Evolutionary conservation across 225 moss, liverwort and hornwort species (phyloP).

Genomic region (Physcomitrellopsis africana): DNA sequence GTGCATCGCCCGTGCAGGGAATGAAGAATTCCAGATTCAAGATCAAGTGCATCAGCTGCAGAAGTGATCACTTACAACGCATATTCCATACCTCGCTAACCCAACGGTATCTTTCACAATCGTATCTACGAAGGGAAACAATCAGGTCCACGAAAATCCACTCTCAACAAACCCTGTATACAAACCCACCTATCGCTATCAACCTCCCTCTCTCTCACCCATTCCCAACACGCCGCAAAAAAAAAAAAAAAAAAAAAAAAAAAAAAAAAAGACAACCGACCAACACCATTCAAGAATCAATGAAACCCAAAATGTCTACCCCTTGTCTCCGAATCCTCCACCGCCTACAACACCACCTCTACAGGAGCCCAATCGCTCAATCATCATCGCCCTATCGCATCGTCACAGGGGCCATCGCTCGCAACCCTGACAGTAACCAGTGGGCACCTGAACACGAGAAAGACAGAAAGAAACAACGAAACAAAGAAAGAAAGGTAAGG

Average conservation of each 20-base stretch:
- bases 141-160: too few relatives aligned
- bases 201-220: too few relatives aligned
- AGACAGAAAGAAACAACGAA: neutral
- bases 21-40: neutral
- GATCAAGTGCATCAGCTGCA: neutral
- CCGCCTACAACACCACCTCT: neutral
- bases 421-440: neutral
- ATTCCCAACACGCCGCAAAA: too few relatives aligned
- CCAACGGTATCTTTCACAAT: neutral
- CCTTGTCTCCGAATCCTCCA: neutral
- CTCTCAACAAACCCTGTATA: too few relatives aligned
- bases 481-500: too few relatives aligned
- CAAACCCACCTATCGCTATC: too few relatives aligned
- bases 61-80: neutral
- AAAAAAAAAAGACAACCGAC: neutral
- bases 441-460: neutral
- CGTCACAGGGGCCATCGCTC: neutral
- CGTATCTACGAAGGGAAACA: neutral
- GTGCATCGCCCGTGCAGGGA: neutral
- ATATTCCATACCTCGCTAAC: neutral
- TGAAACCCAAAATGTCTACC: neutral
- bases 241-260: too few relatives aligned
- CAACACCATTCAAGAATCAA: neutral
- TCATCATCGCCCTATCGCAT: slow-evolving; percentile 10
- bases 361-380: neutral